Percentiles rank a stretch among this genome's conserved stretches.
phyloP scores from a whole-genome alignment of 2,329 filamentous ascomycete genomes.

The Colletotrichum viniferum region DNA sequence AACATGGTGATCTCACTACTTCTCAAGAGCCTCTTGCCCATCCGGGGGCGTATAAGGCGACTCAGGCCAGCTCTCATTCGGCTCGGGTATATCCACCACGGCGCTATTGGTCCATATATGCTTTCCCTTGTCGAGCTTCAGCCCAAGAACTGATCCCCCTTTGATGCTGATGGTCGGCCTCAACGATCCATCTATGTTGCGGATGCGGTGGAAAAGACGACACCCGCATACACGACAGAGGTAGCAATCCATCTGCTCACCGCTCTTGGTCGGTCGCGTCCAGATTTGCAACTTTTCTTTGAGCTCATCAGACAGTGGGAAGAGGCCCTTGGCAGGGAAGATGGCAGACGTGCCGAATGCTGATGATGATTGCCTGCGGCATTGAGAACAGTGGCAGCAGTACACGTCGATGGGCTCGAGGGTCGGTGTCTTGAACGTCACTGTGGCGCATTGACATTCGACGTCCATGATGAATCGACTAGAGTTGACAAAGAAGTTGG shows the following conservation, averaged over 20 bases:
- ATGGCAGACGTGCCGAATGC: constrained; percentile 51
- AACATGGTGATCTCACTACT: not conserved
- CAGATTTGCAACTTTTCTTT: constrained; percentile 37
- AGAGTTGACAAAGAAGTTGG: constrained; percentile 13
- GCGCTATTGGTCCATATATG: constrained; percentile 53
- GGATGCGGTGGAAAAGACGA: constrained; percentile 50
- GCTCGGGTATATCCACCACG: constrained; percentile 47
- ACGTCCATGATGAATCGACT: constrained; percentile 23
- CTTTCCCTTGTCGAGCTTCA: constrained; percentile 41
- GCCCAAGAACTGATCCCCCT: constrained; percentile 46
- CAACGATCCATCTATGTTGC: constrained; percentile 39
- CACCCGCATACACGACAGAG: constrained; percentile 48
- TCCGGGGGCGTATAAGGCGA: constrained; percentile 1
- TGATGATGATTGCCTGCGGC: constrained; percentile 47
- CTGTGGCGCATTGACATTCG: constrained; percentile 44
- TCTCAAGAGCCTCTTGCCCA: not conserved
- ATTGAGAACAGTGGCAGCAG: constrained; percentile 52
- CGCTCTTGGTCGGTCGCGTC: constrained; percentile 41
- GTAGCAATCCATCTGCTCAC: constrained; percentile 47
- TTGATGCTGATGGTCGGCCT: constrained; percentile 47
- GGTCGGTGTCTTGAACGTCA: constrained; percentile 38
- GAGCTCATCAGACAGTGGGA: constrained; percentile 40
- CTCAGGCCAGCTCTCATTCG: constrained; percentile 10
- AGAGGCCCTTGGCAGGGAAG: constrained; percentile 42
- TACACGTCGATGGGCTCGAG: constrained; percentile 39